Evolutionary conservation across 2,329 filamentous ascomycete species (phyloP).

Genomic region (Elsinoe perseae): DNA sequence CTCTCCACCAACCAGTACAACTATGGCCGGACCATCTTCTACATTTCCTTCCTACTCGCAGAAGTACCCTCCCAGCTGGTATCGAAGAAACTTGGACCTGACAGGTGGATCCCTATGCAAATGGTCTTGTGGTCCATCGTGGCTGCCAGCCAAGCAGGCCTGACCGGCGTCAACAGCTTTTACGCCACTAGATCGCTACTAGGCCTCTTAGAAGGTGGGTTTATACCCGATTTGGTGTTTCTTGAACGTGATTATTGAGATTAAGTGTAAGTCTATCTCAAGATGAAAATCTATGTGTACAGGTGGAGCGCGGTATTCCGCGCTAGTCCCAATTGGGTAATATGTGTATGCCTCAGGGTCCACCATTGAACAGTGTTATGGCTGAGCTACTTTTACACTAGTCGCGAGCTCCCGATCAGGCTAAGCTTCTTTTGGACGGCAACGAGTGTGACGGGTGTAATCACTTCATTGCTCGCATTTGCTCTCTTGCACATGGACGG

Average conservation of each 20-base stretch:
- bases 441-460: constrained; percentile 49
- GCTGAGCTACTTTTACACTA: constrained; percentile 64
- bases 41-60: constrained; percentile 35
- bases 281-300: no score
- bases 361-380: no score
- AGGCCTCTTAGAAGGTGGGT: constrained; percentile 37
- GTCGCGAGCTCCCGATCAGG: constrained; percentile 58
- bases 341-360: no score
- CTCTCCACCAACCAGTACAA: constrained; percentile 45
- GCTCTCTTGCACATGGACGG: constrained; percentile 45
- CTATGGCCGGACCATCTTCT: constrained; percentile 36
- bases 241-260: no score
- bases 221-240: not conserved
- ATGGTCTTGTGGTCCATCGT: constrained; percentile 20
- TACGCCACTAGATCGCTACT: constrained; percentile 38
- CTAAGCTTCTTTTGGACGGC: constrained; percentile 65
- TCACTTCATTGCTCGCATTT: constrained; percentile 50
- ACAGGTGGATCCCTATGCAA: constrained; percentile 18
- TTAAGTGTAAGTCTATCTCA: no score
- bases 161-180: constrained; percentile 33
- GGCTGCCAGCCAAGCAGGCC: constrained; percentile 25
- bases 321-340: no score
- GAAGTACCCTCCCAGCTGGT: constrained; percentile 31
- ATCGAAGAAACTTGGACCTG: constrained; percentile 23
- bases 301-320: no score